phyloP scores from a whole-genome alignment of 139 green algal genomes.

The Desmodesmus armatus region DNA sequence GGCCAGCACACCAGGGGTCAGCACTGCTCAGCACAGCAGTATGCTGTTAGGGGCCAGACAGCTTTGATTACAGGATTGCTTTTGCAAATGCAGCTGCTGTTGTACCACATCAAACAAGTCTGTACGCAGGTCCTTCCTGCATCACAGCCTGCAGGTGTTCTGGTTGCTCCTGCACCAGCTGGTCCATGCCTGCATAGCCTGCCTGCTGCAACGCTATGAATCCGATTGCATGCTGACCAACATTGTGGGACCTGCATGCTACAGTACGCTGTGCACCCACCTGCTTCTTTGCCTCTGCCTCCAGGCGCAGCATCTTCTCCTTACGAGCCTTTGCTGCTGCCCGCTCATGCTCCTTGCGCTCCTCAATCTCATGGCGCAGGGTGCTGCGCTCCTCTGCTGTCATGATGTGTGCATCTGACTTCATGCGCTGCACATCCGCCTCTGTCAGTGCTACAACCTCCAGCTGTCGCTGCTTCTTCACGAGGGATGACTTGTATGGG shows the following conservation, averaged over 20 bases:
- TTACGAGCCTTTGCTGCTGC: conserved; percentile 71
- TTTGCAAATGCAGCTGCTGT: too few species aligned
- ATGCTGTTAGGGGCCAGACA: not conserved
- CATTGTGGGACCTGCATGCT: too few species aligned
- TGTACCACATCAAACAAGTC: too few species aligned
- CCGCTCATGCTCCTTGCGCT: conserved; percentile 13
- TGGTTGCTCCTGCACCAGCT: too few species aligned
- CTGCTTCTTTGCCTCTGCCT: conserved; percentile 74
- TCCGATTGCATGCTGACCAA: too few species aligned
- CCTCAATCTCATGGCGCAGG: conserved; percentile 29
- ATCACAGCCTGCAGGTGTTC: too few species aligned
- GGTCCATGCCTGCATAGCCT: too few species aligned
- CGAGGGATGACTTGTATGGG: conserved; percentile 5
- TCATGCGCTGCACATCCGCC: conserved; percentile 75
- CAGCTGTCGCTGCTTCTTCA: conserved; percentile 29
- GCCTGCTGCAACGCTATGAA: too few species aligned
- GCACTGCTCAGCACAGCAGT: not conserved
- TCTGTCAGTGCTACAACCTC: conserved; percentile 52
- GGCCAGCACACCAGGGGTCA: too few species aligned
- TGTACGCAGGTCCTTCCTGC: too few species aligned
- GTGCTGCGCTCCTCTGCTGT: conserved; percentile 56
- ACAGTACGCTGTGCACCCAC: too few species aligned
- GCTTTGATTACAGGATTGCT: too few species aligned
- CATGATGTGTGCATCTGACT: conserved; percentile 65
- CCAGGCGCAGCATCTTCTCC: conserved; percentile 79